Conservation (phyloP, 2,329 filamentous ascomycete genomes). For the Colletotrichum sp. region DNA sequence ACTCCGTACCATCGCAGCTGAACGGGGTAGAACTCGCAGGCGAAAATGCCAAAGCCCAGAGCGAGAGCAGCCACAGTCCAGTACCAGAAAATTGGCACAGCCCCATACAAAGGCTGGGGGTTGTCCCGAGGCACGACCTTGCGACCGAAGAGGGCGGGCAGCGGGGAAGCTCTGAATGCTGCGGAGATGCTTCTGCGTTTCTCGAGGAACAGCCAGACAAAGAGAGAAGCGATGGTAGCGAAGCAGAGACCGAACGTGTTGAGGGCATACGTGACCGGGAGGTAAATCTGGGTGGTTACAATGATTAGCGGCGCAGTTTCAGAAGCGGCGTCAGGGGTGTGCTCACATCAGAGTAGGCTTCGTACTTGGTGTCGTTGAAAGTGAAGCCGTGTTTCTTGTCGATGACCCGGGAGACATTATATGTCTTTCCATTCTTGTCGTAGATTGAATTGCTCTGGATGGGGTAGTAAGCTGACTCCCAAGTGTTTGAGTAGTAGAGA, state of each 20-base stretch:
- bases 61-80: constrained; percentile 19
- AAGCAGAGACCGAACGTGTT: constrained; percentile 59
- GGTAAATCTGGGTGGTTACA: constrained; percentile 36
- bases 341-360: constrained; percentile 52
- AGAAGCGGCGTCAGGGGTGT: not conserved
- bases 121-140: not conserved
- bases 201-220: constrained; percentile 35
- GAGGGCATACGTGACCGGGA: constrained; percentile 47
- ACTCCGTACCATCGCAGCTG: constrained; percentile 37
- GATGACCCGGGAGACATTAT: constrained; percentile 55
- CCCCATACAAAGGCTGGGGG: constrained; percentile 21
- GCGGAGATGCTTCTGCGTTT: constrained; percentile 28
- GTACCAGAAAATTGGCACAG: constrained; percentile 32
- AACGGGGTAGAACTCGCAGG: constrained; percentile 33
- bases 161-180: not conserved
- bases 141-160: not conserved
- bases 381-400: constrained; percentile 35
- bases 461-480: constrained; percentile 57
- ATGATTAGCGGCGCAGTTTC: not conserved
- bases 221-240: constrained; percentile 49
- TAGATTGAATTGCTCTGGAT: constrained; percentile 57
- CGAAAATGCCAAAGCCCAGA: constrained; percentile 31
- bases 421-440: constrained; percentile 55
- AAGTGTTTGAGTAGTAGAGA: constrained; percentile 53
- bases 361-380: constrained; percentile 54